Percentiles rank a stretch among this genome's conserved stretches.
Evolutionary conservation across 495 filamentous ascomycete species (phyloP).

Genomic region (Xylaria cubensis): DNA sequence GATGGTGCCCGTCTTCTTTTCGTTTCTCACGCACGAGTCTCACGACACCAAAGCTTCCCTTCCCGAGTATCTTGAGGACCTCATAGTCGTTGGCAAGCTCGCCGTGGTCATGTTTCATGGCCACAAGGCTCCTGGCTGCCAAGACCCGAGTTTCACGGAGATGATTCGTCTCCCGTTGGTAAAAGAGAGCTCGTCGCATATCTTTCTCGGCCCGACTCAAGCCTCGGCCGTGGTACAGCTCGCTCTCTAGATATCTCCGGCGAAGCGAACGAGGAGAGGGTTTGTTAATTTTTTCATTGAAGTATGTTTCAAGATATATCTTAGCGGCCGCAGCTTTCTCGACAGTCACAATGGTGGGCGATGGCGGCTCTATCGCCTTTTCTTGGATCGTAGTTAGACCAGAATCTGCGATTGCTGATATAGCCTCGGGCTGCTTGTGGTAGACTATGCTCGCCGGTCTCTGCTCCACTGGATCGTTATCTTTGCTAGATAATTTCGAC

Average conservation of each 20-base stretch:
- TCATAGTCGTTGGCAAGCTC: conserved; percentile 68
- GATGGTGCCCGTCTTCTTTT: conserved; percentile 22
- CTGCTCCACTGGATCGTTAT: conserved; percentile 35
- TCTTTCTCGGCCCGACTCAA: conserved; percentile 63
- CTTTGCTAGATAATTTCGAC: conserved; percentile 43
- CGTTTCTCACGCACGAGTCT: conserved; percentile 75
- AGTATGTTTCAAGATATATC: conserved; percentile 85
- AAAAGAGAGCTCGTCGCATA: conserved; percentile 63
- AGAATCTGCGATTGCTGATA: conserved; percentile 37
- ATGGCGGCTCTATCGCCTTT: conserved; percentile 40
- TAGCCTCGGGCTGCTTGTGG: conserved; percentile 33
- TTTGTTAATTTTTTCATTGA: conserved; percentile 65
- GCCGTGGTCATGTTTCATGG: conserved; percentile 32
- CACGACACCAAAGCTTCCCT: conserved; percentile 94
- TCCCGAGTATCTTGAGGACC: conserved; percentile 82
- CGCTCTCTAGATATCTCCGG: conserved; percentile 68
- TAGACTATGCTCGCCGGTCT: conserved; percentile 32
- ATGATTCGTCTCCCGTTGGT: conserved; percentile 71
- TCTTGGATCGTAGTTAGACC: conserved; percentile 52
- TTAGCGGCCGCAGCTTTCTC: conserved; percentile 83
- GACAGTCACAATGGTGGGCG: conserved; percentile 74
- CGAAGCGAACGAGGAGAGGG: conserved; percentile 69
- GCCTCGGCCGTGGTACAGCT: conserved; percentile 58
- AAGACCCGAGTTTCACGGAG: conserved; percentile 75
- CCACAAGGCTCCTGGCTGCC: conserved; percentile 62